phyloP scores from a whole-genome alignment of 2,329 filamentous ascomycete genomes.

The Alternaria infectoria region DNA sequence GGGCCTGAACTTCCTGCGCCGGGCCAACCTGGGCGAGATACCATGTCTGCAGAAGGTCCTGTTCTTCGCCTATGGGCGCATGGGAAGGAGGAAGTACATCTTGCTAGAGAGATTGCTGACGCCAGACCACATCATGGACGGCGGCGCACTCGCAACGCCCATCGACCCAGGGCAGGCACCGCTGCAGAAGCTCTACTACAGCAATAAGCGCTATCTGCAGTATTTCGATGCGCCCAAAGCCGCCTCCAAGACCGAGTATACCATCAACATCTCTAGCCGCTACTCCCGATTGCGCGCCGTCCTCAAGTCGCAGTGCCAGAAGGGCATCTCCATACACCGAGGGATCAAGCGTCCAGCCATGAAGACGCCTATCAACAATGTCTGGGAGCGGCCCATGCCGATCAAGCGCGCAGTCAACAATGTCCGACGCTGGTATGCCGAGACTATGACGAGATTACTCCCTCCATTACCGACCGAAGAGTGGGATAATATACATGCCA shows the following conservation, averaged over 20 bases:
- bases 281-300: conserved; percentile 40
- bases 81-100: conserved; percentile 58
- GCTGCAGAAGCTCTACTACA: conserved; percentile 47
- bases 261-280: conserved; percentile 37
- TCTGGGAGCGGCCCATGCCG: conserved; percentile 56
- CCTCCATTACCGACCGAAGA: conserved; percentile 54
- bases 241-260: conserved; percentile 14
- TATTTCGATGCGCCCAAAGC: conserved; percentile 40
- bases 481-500: conserved; percentile 51
- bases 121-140: conserved; percentile 25
- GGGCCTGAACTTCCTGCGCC: conserved; percentile 53
- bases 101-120: conserved; percentile 43
- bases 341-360: conserved; percentile 33
- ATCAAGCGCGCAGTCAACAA: conserved; percentile 52
- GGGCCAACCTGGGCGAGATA: conserved; percentile 64
- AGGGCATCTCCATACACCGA: conserved; percentile 23
- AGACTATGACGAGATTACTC: conserved; percentile 50
- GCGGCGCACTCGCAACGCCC: conserved; percentile 1
- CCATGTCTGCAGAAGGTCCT: conserved; percentile 60
- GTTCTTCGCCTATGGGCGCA: conserved; percentile 63
- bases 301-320: conserved; percentile 32
- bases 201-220: conserved; percentile 34
- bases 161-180: conserved; percentile 16
- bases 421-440: conserved; percentile 52
- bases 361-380: conserved; percentile 52